Base-by-base conservation (phyloP, 78 protist genomes). In the Creolimax fragrantissima region DNA sequence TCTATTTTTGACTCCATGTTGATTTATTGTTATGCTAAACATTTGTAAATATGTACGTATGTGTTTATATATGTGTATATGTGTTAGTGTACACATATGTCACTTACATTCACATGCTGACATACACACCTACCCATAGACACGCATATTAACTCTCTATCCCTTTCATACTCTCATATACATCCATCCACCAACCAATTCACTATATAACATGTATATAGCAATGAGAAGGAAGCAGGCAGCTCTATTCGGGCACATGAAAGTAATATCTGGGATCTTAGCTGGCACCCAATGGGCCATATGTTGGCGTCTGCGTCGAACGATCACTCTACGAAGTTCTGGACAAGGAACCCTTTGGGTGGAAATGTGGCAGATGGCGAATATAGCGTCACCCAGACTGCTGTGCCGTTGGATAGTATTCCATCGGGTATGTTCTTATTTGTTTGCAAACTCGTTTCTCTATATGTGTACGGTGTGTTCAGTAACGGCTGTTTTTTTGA, bases 221-320 rank as follows among this genome's bases (percentile, higher is more conserved):
- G 90, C 44, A 92, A 42, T 3, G 83, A 84, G 41, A 47, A 42
- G 5, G 84, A 42, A 44, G 43, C 66, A 3, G 92, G 85, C 11
- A 58, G 74, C 74, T 32, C 39, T 24, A 58, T 58, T 24, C 6
- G 3, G 6, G 93, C 45, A 96, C 98, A 39, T 96, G 99, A 96
- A 45, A 66, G 47, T 32, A 43, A 93, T 74, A 95, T 98, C 43
- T 95, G 96, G 97, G 84, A 83, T 3, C 85, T 98, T 5, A 95
- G 94, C 35, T 98, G 98, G 98, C 99, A 98, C 84, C 99, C 99
- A 32, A 84, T 97, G 42, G 99, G 99, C 3, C 98, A 97, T 89
- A 91, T 97, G 32, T 67, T 98, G 37, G 92, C 93, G 36, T 85
- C 95, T 43, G 96, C 95, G 43, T 81, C 95, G 35, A 93, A 95